Conservation (phyloP, 1,284 basidiomycete genomes). For the Trichosporon inkin region DNA sequence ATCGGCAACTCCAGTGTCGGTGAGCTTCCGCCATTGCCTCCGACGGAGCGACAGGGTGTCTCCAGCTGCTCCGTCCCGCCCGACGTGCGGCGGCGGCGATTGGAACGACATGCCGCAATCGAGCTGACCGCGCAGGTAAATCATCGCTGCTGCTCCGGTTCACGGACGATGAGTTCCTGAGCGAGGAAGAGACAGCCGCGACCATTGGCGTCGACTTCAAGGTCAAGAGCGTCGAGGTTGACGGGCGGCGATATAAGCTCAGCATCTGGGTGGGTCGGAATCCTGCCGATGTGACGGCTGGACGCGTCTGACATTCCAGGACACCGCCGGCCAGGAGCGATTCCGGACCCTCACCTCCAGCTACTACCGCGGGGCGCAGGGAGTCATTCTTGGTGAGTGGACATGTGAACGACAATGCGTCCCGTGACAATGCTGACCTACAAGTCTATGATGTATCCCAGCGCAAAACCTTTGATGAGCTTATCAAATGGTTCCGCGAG, state of each 20-base stretch:
- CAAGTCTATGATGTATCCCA: conserved; percentile 88
- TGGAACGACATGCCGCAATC: background rate
- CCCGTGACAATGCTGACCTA: background rate
- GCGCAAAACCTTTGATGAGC: conserved; percentile 82
- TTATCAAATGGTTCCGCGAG: conserved; percentile 89
- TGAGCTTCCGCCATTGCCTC: conserved; percentile 53
- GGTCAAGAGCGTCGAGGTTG: conserved; percentile 53
- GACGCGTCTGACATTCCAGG: conserved; percentile 53
- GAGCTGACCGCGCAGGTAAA: conserved; percentile 45
- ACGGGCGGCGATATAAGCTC: conserved; percentile 56
- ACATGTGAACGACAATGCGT: background rate
- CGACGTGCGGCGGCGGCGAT: too few relatives aligned
- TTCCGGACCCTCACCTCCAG: conserved; percentile 97
- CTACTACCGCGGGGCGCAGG: conserved; percentile 68
- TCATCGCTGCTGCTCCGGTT: conserved; percentile 84
- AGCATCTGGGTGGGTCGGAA: conserved; percentile 54
- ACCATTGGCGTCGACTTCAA: conserved; percentile 68
- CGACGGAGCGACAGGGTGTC: too few relatives aligned
- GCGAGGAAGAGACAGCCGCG: conserved; percentile 88
- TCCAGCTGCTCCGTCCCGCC: too few relatives aligned
- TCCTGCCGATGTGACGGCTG: background rate
- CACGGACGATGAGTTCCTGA: conserved; percentile 93
- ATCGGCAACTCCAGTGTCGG: conserved; percentile 85
- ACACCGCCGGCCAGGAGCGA: conserved; percentile 93
- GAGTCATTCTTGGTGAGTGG: conserved; percentile 71